Evolutionary conservation across 805 yeast species (phyloP).

Genomic region (Metschnikowia baotianmanensis): DNA sequence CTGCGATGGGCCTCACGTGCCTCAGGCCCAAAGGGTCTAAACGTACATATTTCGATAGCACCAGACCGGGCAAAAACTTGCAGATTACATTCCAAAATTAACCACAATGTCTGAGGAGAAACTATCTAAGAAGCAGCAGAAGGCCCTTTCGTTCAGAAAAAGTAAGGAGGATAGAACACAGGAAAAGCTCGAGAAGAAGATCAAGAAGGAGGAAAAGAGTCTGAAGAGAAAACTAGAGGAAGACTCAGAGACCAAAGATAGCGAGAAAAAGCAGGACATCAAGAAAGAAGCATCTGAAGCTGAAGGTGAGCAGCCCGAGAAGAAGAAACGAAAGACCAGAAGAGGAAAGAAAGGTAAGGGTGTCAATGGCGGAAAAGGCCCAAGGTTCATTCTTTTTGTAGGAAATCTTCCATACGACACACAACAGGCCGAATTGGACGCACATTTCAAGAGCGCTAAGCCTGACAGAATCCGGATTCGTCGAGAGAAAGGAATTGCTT

Average conservation of each 20-base stretch:
- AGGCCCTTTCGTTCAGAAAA: conserved; percentile 57
- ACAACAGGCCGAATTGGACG: conserved; percentile 56
- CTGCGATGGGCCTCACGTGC: neutral
- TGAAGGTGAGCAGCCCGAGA: conserved; percentile 33
- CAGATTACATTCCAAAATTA: neutral
- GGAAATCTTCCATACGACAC: conserved; percentile 84
- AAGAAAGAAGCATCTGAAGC: conserved; percentile 1
- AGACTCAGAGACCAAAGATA: conserved; percentile 28
- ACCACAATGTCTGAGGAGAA: conserved; percentile 30
- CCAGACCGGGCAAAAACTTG: too few relatives aligned
- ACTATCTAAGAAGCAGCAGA: conserved; percentile 63
- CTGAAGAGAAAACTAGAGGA: conserved; percentile 30
- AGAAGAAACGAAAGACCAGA: conserved; percentile 72
- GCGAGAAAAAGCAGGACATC: conserved; percentile 3
- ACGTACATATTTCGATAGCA: too few relatives aligned
- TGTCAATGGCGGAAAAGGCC: conserved; percentile 46
- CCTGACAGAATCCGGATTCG: conserved; percentile 81
- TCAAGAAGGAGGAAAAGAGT: conserved; percentile 10
- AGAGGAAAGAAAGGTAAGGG: conserved; percentile 74
- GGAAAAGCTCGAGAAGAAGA: conserved; percentile 27
- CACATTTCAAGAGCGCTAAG: conserved; percentile 69
- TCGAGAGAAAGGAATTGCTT: conserved; percentile 86
- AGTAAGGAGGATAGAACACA: conserved; percentile 40
- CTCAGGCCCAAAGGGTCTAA: too few relatives aligned
- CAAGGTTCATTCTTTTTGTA: conserved; percentile 78